Percentiles rank a stretch among this genome's conserved stretches.
phyloP scores from a whole-genome alignment of 176 grass and related monocot species.

The Juncus effusus region DNA sequence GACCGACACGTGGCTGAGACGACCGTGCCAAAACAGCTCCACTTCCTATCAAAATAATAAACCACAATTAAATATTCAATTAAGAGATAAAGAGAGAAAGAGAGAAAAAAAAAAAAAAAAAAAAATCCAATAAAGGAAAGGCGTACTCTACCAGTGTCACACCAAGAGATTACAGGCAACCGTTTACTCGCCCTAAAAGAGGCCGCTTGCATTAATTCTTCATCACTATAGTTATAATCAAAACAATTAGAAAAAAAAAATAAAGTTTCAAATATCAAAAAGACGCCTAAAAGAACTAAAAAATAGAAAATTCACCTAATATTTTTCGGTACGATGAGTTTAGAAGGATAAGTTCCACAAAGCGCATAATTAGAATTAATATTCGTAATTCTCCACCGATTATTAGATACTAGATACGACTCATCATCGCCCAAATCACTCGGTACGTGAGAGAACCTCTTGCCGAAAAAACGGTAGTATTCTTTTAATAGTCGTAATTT shows the following conservation, averaged over 20 bases:
- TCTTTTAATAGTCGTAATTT: constrained; percentile 69
- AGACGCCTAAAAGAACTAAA: neutral
- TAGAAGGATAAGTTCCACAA: constrained; percentile 85
- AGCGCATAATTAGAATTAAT: constrained; percentile 76
- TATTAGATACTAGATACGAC: constrained; percentile 37
- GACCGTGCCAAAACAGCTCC: constrained; percentile 98
- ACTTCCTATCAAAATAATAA: constrained; percentile 34
- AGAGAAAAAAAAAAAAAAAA: neutral
- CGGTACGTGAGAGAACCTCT: constrained; percentile 30
- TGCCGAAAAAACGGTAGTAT: constrained; percentile 68
- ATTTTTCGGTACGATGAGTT: constrained; percentile 70
- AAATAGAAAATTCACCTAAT: constrained; percentile 59
- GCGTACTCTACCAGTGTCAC: constrained; percentile 57
- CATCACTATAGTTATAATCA: constrained; percentile 47
- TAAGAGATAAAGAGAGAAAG: too few relatives aligned
- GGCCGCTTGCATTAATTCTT: constrained; percentile 89
- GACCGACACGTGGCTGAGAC: constrained; percentile 91
- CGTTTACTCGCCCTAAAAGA: constrained; percentile 75
- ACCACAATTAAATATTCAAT: neutral
- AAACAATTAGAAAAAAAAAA: constrained; percentile 21
- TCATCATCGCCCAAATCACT: constrained; percentile 31
- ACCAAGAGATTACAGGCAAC: constrained; percentile 95
- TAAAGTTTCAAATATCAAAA: constrained; percentile 5
- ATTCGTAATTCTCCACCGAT: constrained; percentile 72
- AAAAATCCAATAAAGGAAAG: constrained; percentile 11